Percentiles rank a stretch among this genome's conserved stretches.
Evolutionary conservation across 2,329 filamentous ascomycete species (phyloP).

Genomic region (Leptographium lundbergii): DNA sequence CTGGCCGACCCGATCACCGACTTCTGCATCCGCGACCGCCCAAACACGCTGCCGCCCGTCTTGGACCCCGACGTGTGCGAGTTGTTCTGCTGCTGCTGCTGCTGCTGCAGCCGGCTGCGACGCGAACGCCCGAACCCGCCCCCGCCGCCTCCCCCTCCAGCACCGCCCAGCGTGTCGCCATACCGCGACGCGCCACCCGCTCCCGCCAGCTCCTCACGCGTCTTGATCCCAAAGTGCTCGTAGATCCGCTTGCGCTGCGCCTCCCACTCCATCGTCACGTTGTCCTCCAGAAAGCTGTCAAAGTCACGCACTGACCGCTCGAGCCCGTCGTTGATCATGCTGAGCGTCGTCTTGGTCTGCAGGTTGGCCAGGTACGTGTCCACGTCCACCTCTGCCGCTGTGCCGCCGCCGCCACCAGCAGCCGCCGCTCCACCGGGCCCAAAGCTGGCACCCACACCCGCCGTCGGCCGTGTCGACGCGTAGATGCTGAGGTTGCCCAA

Average conservation of each 20-base stretch:
- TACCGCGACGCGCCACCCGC: conserved; percentile 4
- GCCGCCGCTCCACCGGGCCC: not conserved
- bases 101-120: conserved; percentile 28
- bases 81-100: conserved; percentile 13
- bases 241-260: conserved; percentile 87
- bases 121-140: conserved; percentile 48
- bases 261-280: conserved; percentile 92
- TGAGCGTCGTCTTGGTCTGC: conserved; percentile 80
- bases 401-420: not conserved
- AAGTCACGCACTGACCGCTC: conserved; percentile 84
- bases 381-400: conserved; percentile 48
- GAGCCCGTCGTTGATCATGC: conserved; percentile 84
- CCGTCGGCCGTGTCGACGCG: conserved; percentile 13
- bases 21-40: conserved; percentile 57
- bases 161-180: conserved; percentile 12
- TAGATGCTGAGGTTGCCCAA: conserved; percentile 62
- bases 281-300: conserved; percentile 86
- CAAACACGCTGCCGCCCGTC: conserved; percentile 44
- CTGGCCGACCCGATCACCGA: conserved; percentile 79
- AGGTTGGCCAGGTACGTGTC: conserved; percentile 74
- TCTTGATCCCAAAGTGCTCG: conserved; percentile 83
- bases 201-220: conserved; percentile 31
- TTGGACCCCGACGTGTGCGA: conserved; percentile 14
- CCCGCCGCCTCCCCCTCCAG: conserved; percentile 19
- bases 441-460: not conserved